Evolutionary conservation across 805 yeast species (phyloP), one percentile per base, ranked within the genome.

Genomic region (Kazachstania taianensis): DNA sequence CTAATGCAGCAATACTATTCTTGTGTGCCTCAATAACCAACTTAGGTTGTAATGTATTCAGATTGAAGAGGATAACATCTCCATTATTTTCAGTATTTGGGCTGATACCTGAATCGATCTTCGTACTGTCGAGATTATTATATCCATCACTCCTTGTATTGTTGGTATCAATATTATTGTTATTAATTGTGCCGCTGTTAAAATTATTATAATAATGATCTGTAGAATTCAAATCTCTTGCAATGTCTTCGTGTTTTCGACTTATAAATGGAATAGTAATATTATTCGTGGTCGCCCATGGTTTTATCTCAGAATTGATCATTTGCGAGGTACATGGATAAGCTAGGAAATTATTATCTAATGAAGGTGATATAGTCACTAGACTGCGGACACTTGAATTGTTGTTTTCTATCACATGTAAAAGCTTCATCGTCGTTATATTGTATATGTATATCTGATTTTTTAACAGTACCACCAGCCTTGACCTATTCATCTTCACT

Each of bases 321-420:
- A 69, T 63, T 46, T 73, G 72, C 75, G 84, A 86, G 0, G 86
- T 86, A 3, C 83, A 77, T 0, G 89, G 87, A 49, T 81, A 81
- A 0, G 83, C 86, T 41, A 81, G 59, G 38, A 64, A 75, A 39
- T 72, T 72, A 44, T 66, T 63, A 3, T 72, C 73, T 2, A 59
- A 53, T n/a, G 39, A 36, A 3, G 76, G 69, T 0, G 85, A 75
- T 22, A 81, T 55, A 0, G 85, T 74, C 37, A 81, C 67, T 18
- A 81, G 53, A 0, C 87, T 84, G 41, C 61, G 63, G 7, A 69
- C 63, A 39, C 64, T 72, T 2, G 72, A 52, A 8, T 18, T 26
- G 31, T 60, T 50, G 0, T 69, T 65, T 40, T 73, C 76, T 23
- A 72, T 68, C 2, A 70, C 71, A 47, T 73, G 76, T 28, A 81